Base-by-base conservation (phyloP, 164 flowering plant genomes). In the Nymphaea colorata region DNA sequence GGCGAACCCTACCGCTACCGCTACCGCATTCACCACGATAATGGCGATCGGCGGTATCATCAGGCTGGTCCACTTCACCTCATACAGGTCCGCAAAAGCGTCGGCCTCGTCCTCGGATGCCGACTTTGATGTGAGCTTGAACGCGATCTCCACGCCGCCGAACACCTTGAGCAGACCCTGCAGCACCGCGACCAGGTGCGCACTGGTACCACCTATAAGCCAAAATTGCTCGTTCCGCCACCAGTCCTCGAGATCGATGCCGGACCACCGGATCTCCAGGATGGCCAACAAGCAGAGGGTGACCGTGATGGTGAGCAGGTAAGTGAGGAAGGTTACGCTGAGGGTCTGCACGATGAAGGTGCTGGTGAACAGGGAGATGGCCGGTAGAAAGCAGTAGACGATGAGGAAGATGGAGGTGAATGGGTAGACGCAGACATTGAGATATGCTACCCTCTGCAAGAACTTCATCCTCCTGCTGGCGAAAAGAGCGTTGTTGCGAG, bases 221-320 rank as follows among this genome's bases (percentile, higher is more conserved):
- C 95, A 89, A 61, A 85, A 89, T 71, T 89, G 95, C 59, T 87
- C 95, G 43, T 89, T 89, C 45, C 95, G 75, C 95, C 95, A 89
- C 95, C 95, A 89, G 6, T 89, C 95, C 65, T 89, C 92, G 4
- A 89, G 61, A 2, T 70, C 87, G 8, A 89, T 80, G 0, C 90
- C 95, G 0, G 95, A 84, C 92, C 92, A 89, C 69, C 77, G 85
- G 47, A 87, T 80, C 66, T 89, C 96, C 16, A 89, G 69, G 55
- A 87, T 73, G 4, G 96, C 92, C 0, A 86, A 70, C 5, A 47
- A 41, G 42, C 81, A 76, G 11, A 89, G 82, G 72, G 87, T 82
- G 0, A 89, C 15, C 7, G 89, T 80, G 6, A 84, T 83, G 57
- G 65, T 69, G 0, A 89, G 79, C 0, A 89, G 76, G 81, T 87